A percentile compares a stretch with the other conserved stretches of the same genome.
Conservation (phyloP, 805 yeast genomes). For the Hanseniaspora thailandica region DNA sequence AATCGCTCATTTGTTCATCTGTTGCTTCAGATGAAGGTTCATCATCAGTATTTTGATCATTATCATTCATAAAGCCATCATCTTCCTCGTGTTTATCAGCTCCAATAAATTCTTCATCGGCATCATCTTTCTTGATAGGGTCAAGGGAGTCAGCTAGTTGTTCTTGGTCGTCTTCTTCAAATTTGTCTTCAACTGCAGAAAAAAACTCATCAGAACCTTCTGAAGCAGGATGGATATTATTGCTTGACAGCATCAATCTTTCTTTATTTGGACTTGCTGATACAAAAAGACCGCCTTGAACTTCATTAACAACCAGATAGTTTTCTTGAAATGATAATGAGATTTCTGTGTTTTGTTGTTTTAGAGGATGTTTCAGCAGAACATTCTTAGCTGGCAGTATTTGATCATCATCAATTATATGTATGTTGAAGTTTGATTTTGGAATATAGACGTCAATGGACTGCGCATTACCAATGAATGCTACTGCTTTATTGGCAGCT, state of each 20-base stretch:
- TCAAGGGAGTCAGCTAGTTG: not conserved
- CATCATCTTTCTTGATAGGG: not conserved
- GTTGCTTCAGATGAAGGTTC: no score
- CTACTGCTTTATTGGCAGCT: no score
- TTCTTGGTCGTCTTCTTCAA: not conserved
- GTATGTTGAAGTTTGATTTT: not conserved
- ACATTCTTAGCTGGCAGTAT: not conserved
- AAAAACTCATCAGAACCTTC: not conserved
- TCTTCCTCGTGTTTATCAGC: no score
- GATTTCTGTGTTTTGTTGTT: not conserved
- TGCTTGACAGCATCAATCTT: no score
- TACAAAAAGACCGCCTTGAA: not conserved
- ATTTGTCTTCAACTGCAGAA: not conserved
- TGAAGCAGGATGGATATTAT: not conserved
- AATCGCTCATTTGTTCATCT: not conserved
- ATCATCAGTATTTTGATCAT: no score
- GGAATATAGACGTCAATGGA: conserved; percentile 1
- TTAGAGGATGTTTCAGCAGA: not conserved
- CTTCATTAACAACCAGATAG: no score
- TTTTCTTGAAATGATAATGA: not conserved
- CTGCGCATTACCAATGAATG: not conserved
- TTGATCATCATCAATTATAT: not conserved
- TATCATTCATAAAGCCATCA: no score
- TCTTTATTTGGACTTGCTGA: not conserved
- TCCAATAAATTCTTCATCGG: no score